Conservation (phyloP, 1,284 basidiomycete species). For the Puccinia polysora region DNA sequence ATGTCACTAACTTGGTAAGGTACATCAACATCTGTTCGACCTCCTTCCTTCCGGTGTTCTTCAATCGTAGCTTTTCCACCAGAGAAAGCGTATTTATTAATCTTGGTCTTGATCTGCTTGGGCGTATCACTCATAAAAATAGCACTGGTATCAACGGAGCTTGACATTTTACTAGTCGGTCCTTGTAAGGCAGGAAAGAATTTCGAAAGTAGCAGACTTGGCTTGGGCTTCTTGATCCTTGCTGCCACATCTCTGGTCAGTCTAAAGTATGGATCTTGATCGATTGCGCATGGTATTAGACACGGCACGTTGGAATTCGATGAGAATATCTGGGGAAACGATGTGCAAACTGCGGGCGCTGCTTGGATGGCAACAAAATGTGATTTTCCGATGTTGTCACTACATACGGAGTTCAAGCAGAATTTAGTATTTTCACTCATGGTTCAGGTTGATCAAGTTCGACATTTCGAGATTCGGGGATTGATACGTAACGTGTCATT, state of each 20-base stretch:
- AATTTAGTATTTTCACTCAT: not conserved
- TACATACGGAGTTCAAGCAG: slow-evolving; percentile 51
- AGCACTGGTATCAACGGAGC: slow-evolving; percentile 79
- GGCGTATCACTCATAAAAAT: slow-evolving; percentile 94
- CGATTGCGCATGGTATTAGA: slow-evolving; percentile 96
- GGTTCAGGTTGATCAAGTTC: not conserved
- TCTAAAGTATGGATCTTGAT: slow-evolving; percentile 80
- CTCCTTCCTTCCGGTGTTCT: slow-evolving; percentile 81
- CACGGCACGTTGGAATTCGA: slow-evolving; percentile 75
- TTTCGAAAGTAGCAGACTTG: slow-evolving; percentile 83
- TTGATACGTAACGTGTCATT: slow-evolving; percentile 66
- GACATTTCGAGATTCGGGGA: not conserved
- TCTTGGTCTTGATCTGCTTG: slow-evolving; percentile 95
- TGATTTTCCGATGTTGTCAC: slow-evolving; percentile 95
- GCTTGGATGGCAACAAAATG: slow-evolving; percentile 98
- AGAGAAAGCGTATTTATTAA: slow-evolving; percentile 65
- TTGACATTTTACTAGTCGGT: slow-evolving; percentile 98
- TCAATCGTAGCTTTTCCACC: slow-evolving; percentile 74
- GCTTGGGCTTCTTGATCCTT: slow-evolving; percentile 86
- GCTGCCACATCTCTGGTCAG: slow-evolving; percentile 90
- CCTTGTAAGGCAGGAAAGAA: slow-evolving; percentile 99
- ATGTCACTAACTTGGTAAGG: slow-evolving; percentile 64
- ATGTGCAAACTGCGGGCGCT: slow-evolving; percentile 93
- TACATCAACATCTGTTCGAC: slow-evolving; percentile 92
- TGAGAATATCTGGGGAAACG: slow-evolving; percentile 97